phyloP scores from a whole-genome alignment of 139 green algal species.

The Volvox africanus region DNA sequence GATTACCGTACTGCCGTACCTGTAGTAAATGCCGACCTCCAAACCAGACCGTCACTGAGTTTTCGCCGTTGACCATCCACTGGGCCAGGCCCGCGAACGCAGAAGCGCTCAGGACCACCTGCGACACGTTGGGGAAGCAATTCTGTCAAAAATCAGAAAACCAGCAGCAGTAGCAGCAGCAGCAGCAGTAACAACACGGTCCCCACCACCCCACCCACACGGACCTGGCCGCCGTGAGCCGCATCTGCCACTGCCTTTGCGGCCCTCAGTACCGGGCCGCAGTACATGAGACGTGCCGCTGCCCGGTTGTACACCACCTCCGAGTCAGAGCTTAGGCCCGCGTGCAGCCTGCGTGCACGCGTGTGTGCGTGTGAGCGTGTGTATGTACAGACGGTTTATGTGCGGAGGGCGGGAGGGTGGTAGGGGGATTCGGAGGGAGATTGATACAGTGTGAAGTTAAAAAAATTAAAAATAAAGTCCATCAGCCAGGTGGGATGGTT shows the following conservation, averaged over 20 bases:
- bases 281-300: constrained; percentile 27
- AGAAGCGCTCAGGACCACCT: constrained; percentile 22
- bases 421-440: not conserved
- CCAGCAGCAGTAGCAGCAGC: not conserved
- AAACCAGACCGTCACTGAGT: constrained; percentile 9
- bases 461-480: not conserved
- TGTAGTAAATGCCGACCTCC: constrained; percentile 5
- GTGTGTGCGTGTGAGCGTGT: not conserved
- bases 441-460: not conserved
- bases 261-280: constrained; percentile 5
- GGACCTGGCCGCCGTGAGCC: constrained; percentile 15
- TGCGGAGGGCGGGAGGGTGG: not conserved
- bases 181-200: not conserved
- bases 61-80: constrained; percentile 19
- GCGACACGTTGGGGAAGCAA: not conserved
- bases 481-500: too few relatives aligned
- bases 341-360: not conserved
- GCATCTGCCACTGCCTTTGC: constrained; percentile 24
- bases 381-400: not conserved
- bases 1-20: not conserved
- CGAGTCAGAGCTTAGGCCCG: not conserved
- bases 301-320: constrained; percentile 39
- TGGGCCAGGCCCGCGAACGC: constrained; percentile 5
- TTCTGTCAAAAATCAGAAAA: not conserved
- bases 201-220: not conserved